These are phyloP conservation scores for Cyclotella choctawhatcheeana DNA, from an alignment of 108 stramenopile genomes.

Conservation along the genomic window DNA sequence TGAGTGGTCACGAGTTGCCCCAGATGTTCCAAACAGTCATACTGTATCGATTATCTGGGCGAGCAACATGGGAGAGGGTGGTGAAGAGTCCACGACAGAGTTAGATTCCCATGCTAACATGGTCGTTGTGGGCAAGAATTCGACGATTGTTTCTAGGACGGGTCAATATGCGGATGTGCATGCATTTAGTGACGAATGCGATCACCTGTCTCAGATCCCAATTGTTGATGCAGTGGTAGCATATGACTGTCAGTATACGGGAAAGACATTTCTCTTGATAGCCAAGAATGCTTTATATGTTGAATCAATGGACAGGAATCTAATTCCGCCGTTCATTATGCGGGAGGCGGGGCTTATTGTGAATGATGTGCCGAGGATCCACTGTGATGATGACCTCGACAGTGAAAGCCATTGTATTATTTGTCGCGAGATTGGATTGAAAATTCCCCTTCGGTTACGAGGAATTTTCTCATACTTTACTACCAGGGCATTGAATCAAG, in stretches of 20 bases:
- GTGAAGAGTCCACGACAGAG: neutral
- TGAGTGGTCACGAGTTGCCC: constrained; percentile 4
- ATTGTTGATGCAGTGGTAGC: constrained; percentile 9
- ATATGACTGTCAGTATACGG: constrained; percentile 35
- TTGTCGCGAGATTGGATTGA: neutral
- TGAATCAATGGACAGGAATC: constrained; percentile 48
- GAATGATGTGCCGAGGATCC: constrained; percentile 44
- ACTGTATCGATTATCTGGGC: neutral
- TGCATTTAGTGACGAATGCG: neutral
- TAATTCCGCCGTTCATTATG: constrained; percentile 49
- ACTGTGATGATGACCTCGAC: neutral
- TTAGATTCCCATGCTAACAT: constrained; percentile 13
- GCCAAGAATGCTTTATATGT: constrained; percentile 39
- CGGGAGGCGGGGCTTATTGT: constrained; percentile 38
- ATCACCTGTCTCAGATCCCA: neutral
- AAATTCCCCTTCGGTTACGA: constrained; percentile 2
- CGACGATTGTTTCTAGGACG: neutral
- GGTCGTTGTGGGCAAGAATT: neutral
- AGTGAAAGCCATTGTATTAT: constrained; percentile 12
- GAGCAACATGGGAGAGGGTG: neutral
- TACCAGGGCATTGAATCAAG: neutral
- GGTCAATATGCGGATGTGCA: neutral
- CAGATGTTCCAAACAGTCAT: neutral
- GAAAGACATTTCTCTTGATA: constrained; percentile 21
- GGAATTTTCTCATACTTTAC: constrained; percentile 18